These are phyloP conservation scores for Phyllosticta capitalensis DNA, from an alignment of 2,329 filamentous ascomycete species.

Conservation along the genomic window DNA sequence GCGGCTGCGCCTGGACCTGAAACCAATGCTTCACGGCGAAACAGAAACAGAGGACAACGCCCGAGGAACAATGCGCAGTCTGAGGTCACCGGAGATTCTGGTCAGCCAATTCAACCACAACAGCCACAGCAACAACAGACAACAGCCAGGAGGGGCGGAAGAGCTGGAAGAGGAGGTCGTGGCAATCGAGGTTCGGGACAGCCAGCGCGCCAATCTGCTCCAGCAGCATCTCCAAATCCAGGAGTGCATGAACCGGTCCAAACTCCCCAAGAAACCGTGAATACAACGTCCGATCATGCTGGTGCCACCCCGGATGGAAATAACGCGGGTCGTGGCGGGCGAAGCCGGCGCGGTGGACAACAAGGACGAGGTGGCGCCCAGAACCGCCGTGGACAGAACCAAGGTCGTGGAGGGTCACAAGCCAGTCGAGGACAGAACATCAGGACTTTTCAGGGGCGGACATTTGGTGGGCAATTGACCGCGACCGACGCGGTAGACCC, in stretches of 20 bases:
- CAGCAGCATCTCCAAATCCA: background rate
- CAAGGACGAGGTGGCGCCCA: background rate
- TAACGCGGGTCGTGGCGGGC: conserved; percentile 20
- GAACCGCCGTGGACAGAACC: background rate
- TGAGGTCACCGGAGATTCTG: background rate
- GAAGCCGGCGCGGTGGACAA: conserved; percentile 8
- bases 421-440: conserved; percentile 8
- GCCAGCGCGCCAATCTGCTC: background rate
- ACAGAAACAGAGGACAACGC: background rate
- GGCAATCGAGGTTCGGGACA: background rate
- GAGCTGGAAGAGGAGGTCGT: conserved; percentile 3
- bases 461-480: conserved; percentile 42
- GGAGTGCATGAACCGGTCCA: background rate
- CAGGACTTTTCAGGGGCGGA: conserved; percentile 33
- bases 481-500: conserved; percentile 17
- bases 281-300: background rate
- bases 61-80: background rate
- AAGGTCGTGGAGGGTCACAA: background rate
- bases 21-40: background rate
- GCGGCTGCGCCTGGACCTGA: background rate
- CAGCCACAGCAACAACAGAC: background rate
- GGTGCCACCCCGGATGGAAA: background rate
- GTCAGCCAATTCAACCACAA: background rate
- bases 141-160: background rate
- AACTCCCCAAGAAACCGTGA: background rate